phyloP scores from a whole-genome alignment of 2,329 filamentous ascomycete genomes.

The Aureobasidium vineae region DNA sequence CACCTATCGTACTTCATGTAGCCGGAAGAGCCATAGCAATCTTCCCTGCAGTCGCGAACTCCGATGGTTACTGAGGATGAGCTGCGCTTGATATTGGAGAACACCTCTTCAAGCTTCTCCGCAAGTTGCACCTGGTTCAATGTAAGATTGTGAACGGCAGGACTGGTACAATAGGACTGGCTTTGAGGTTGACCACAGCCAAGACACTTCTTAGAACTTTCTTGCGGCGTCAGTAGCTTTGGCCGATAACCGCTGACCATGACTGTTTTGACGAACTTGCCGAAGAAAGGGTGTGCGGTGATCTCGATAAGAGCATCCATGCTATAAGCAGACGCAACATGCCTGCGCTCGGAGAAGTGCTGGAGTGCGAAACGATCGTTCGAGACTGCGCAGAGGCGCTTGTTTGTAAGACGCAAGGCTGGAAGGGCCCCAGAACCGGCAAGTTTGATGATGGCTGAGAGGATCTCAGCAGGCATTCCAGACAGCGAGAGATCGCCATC shows the following conservation, averaged over 20 bases:
- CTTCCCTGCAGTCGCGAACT: neutral
- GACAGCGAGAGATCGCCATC: neutral
- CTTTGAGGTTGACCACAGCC: too few relatives aligned
- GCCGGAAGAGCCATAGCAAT: neutral
- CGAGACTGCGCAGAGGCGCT: neutral
- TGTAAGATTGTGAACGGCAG: neutral
- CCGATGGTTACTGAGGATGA: neutral
- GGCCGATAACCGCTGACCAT: neutral
- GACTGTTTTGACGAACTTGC: neutral
- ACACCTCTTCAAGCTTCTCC: neutral
- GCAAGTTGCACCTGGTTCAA: neutral
- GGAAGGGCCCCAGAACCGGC: neutral
- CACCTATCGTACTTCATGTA: neutral
- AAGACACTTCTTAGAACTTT: too few relatives aligned
- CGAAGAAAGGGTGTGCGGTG: conserved; percentile 15
- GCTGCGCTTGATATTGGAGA: neutral
- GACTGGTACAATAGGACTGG: neutral
- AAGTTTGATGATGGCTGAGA: neutral
- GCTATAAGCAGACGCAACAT: neutral
- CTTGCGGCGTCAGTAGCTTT: neutral
- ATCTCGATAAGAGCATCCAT: conserved; percentile 13
- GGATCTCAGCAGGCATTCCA: conserved; percentile 1
- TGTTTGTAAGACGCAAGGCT: neutral
- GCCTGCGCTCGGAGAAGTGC: conserved; percentile 1
- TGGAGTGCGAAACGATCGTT: neutral